phyloP scores from a whole-genome alignment of 164 flowering plant species.

The Vitis amurensis region DNA sequence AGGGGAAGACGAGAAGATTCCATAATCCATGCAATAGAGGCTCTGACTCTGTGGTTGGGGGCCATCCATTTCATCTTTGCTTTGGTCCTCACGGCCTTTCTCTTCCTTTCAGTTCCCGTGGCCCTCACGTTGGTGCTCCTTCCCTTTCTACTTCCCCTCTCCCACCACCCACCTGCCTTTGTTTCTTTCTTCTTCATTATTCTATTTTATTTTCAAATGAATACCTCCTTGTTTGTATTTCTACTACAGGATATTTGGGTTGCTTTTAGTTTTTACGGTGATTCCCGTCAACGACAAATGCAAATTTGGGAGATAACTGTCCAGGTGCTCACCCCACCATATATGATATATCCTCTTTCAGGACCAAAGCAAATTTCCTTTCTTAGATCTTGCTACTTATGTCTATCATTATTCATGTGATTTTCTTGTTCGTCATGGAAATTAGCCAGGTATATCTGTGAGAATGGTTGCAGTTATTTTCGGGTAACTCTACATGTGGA shows the following conservation, averaged over 20 bases:
- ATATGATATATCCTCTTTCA: too few species aligned
- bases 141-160: background rate
- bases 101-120: constrained; percentile 50
- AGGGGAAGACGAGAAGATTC: constrained; percentile 23
- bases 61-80: constrained; percentile 51
- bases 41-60: constrained; percentile 68
- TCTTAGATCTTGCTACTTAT: too few species aligned
- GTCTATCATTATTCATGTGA: too few species aligned
- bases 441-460: constrained; percentile 21
- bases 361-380: too few species aligned
- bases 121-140: constrained; percentile 41
- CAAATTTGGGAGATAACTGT: constrained; percentile 47
- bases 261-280: constrained; percentile 53
- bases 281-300: constrained; percentile 60
- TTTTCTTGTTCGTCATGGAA: too few species aligned
- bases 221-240: background rate
- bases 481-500: constrained; percentile 59
- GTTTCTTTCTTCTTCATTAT: background rate
- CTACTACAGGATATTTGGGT: constrained; percentile 52
- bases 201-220: background rate
- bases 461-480: constrained; percentile 60
- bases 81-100: constrained; percentile 39
- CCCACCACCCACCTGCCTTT: background rate
- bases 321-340: constrained; percentile 39
- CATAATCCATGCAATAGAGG: constrained; percentile 27